Conservation (phyloP, 169 alveolate genomes). For the Ichthyophthirius multifiliis region DNA sequence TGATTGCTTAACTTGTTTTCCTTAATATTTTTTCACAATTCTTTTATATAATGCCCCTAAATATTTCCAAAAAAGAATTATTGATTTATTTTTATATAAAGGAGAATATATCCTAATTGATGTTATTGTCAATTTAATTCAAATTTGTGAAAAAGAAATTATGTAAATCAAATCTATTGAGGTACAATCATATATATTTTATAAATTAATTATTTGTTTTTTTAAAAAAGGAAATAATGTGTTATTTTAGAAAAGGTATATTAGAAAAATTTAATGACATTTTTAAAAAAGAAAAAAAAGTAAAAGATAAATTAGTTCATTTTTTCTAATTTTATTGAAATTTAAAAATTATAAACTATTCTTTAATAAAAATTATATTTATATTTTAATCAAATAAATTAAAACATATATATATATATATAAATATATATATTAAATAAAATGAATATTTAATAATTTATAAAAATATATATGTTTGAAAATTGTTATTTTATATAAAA, state of each 20-base stretch:
- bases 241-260: background rate
- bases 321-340: too few species aligned
- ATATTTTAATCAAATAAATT: too few species aligned
- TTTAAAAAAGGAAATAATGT: background rate
- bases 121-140: background rate
- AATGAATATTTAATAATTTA: too few species aligned
- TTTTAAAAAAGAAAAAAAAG: background rate
- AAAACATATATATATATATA: too few species aligned
- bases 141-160: background rate
- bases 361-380: too few species aligned
- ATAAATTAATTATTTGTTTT: too few species aligned
- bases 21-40: slow-evolving; percentile 11
- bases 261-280: background rate
- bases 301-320: background rate
- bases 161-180: background rate
- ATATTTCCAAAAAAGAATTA: background rate
- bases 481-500: too few species aligned
- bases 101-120: background rate
- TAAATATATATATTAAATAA: too few species aligned
- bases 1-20: background rate
- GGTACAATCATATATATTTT: background rate
- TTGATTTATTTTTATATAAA: slow-evolving; percentile 11
- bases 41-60: slow-evolving; percentile 4
- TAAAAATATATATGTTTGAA: too few species aligned
- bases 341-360: too few species aligned